Base-by-base conservation (phyloP, 2,329 filamentous ascomycete genomes). In the Ascochyta clinopodiicola region DNA sequence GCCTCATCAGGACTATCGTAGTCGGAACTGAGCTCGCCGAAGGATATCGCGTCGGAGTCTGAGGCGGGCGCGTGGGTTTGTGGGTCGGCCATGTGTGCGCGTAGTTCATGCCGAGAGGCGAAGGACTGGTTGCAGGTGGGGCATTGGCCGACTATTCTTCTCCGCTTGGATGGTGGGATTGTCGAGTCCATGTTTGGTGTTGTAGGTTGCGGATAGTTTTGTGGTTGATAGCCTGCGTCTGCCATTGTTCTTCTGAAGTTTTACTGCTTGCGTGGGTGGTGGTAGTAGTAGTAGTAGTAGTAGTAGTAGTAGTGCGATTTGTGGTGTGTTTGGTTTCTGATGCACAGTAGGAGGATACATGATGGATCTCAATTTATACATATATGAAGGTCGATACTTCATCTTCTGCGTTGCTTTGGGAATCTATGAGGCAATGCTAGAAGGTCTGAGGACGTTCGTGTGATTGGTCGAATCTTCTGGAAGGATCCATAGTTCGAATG, bases 381-480 rank as follows among this genome's bases (percentile, higher is more conserved):
- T 38, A 19, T n/a, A 31, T n/a, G n/a, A 2, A 25, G 31, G 7
- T 13, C 34, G 4, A n/a, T 15, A 13, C 4, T 29, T n/a, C 29
- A 7, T 17, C 5, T 31, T 31, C 21, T 47, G 29, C 47, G 6
- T 24, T 25, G 13, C 19, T 45, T 50, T 34, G 35, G 44, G 39
- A 54, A 49, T 7, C 6, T 22, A 38, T 34, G 25, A 15, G 44
- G 12, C 22, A 13, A 34, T n/a, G 25, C 45, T 43, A 19, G 55
- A 54, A 43, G 29, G 17, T 51, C 40, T 45, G 29, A 53, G 55
- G 25, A 44, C 22, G 27, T 32, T 54, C 50, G 36, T 46, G 45
- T 50, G 42, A 54, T 58, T 58, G 55, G 50, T 50, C 44, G 55
- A 58, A 53, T n/a, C 6, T 54, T 54, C 55, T 50, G 32, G 55